Evolutionary conservation across 2,329 filamentous ascomycete genomes (phyloP), one percentile per base, ranked within the genome.

Genomic region (Fonsecaea nubica): DNA sequence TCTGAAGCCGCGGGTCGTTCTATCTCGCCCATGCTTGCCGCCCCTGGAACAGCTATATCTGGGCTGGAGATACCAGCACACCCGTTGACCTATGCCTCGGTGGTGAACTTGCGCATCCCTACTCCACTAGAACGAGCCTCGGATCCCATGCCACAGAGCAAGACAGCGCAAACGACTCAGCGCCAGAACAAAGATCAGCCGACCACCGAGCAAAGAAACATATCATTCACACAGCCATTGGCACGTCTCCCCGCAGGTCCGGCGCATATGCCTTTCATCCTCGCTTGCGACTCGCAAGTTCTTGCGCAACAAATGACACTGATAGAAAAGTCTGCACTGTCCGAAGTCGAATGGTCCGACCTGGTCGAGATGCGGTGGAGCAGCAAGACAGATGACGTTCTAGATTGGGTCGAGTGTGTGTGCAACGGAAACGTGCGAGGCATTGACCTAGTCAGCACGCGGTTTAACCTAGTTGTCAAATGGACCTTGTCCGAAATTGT

Each of bases 401-500:
- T 81, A 15, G 85, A 87, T 72, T 90, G 87, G 87, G 86, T 88
- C 3, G 82, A 87, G 59, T 89, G 87, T 73, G 81, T 89, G 21
- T 80, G 82, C 53, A 79, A 81, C 12, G 82, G 85, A 52, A 83
- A 82, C 21, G 67, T 71, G 40, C 82, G 80, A 56, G 87, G 87
- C 35, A 86, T 90, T 52, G 87, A 89, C 67, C 79, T 90, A 40
- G 87, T 89, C 66, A 87, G 88, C 58, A 86, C 87, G 30, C 85
- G 87, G 32, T 89, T 89, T 80, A 90, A 90, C 69, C 79, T 90
- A 4, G 85, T 89, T 69, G 86, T 89, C 66, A 89, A 89, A 77
- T 90, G 87, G 87, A 83, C 83, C 8, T 78, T 88, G 10, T 89
- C 87, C 0, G 86, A 89, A 72, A 83, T 87, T 68, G 77, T 90